phyloP scores from a whole-genome alignment of 179 eudicot genomes.

The Nepenthes alata region DNA sequence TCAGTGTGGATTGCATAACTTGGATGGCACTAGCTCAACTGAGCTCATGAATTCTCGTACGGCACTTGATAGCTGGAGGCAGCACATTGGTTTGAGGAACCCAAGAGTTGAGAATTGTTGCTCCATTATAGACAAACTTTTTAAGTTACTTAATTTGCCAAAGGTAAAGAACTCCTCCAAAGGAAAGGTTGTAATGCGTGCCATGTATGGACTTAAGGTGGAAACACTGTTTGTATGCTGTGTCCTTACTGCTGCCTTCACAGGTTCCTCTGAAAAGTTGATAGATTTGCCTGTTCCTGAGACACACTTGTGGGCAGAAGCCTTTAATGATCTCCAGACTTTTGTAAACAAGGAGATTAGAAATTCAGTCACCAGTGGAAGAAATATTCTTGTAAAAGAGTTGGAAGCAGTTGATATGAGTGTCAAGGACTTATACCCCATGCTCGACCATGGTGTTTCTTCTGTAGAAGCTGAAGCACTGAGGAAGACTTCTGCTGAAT shows the following conservation, averaged over 20 bases:
- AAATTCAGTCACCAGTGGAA: constrained; percentile 23
- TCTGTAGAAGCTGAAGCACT: constrained; percentile 20
- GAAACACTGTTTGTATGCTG: constrained; percentile 48
- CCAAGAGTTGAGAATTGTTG: constrained; percentile 50
- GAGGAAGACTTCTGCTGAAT: constrained; percentile 17
- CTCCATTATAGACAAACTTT: constrained; percentile 35
- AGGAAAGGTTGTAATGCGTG: constrained; percentile 75
- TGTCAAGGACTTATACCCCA: constrained; percentile 37
- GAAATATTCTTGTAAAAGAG: constrained; percentile 37
- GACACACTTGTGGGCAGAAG: constrained; percentile 51
- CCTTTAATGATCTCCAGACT: constrained; percentile 44
- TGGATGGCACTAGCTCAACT: constrained; percentile 21
- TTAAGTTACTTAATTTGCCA: constrained; percentile 46
- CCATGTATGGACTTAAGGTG: constrained; percentile 79
- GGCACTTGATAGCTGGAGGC: constrained; percentile 62
- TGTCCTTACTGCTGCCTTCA: constrained; percentile 48
- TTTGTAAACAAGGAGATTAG: constrained; percentile 44
- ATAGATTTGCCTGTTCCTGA: constrained; percentile 38
- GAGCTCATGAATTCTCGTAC: constrained; percentile 35
- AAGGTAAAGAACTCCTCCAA: constrained; percentile 75
- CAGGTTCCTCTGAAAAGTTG: constrained; percentile 43
- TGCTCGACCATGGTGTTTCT: constrained; percentile 26
- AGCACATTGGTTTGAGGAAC: constrained; percentile 40
- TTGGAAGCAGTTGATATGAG: constrained; percentile 40
- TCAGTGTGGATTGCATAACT: constrained; percentile 33